Evolutionary conservation across 2,329 filamentous ascomycete species (phyloP).

Genomic region (Helminthosporium solani): DNA sequence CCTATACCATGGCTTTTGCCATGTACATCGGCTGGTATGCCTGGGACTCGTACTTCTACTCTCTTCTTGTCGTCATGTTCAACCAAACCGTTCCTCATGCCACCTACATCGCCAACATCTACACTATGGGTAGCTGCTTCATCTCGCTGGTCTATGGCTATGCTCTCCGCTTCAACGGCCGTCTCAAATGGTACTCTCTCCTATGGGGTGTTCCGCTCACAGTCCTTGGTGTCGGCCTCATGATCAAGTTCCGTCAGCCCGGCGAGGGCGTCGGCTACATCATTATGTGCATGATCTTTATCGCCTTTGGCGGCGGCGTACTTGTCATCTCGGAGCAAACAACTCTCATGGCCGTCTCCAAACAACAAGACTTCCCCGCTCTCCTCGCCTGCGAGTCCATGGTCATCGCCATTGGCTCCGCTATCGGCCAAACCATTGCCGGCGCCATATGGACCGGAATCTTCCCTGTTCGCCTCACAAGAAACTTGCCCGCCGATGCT

Average conservation of each 20-base stretch:
- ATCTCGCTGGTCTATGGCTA: constrained; percentile 33
- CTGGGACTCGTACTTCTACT: constrained; percentile 48
- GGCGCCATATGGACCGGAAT: constrained; percentile 65
- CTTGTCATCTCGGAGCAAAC: constrained; percentile 38
- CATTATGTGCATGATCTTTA: constrained; percentile 40
- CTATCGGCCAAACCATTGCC: constrained; percentile 54
- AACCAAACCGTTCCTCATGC: constrained; percentile 35
- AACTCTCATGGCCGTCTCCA: constrained; percentile 35
- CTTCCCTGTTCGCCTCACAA: constrained; percentile 53
- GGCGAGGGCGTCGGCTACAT: constrained; percentile 37
- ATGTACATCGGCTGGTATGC: constrained; percentile 37
- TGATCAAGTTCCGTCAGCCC: constrained; percentile 43
- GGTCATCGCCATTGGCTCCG: constrained; percentile 57
- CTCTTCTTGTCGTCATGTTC: constrained; percentile 44
- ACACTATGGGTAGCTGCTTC: constrained; percentile 41
- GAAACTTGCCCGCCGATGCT: constrained; percentile 48
- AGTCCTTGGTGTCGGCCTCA: constrained; percentile 38
- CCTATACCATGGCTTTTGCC: constrained; percentile 51
- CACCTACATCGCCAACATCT: constrained; percentile 45
- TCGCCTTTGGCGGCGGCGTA: constrained; percentile 36
- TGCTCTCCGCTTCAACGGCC: constrained; percentile 30
- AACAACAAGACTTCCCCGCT: constrained; percentile 36
- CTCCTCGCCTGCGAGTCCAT: constrained; percentile 55
- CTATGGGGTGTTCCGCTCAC: constrained; percentile 34
- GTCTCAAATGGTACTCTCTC: constrained; percentile 31